Evolutionary conservation across 345 rosid genomes (phyloP), one percentile per base, ranked within the genome.

Genomic region (Hibiscus mutabilis): DNA sequence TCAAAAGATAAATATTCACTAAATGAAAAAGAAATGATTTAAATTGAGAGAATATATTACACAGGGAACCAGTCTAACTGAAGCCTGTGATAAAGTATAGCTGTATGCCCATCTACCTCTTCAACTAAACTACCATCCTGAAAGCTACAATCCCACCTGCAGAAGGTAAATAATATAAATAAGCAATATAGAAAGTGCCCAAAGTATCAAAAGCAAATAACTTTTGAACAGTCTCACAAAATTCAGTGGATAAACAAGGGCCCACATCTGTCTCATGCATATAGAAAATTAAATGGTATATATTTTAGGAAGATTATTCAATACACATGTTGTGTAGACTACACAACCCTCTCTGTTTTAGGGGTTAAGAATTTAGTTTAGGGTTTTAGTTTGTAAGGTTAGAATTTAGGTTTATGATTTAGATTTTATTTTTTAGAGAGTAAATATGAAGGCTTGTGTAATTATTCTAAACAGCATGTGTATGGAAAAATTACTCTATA

Each of bases 51-150:
- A 66, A 9, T 25, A 3, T 37, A 73, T 84, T 91, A 92, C 99
- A 81, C 80, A 64, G 98, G 87, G 78, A 92, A 89, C 99, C 98
- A 92, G 84, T 92, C 98, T 73, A 96, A 89, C 80, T 89, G 98
- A 75, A 96, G 96, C 75, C 88, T 83, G 80, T 92, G 97, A 84
- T 92, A 92, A 66, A 96, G 89, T 82, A 96, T 78, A 69, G 99
- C 99, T 40, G 98, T 96, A 79, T 92, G 99, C 65, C 99, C 99
- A 86, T 96, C 99, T 21, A 96, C 99, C 84, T 96, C 98, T 86
- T 96, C 99, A 78, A 96, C 99, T 79, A 96, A 82, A 76, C 96
- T 89, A 72, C 99, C 98, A 81, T 82, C 61, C 25, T 89, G 97
- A 77, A 96, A 96, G 80, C 97, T 96, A 82, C 95, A 87, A 82